Evolutionary conservation across 2,329 filamentous ascomycete genomes (phyloP).

Genomic region (Nigrospora osmanthi): DNA sequence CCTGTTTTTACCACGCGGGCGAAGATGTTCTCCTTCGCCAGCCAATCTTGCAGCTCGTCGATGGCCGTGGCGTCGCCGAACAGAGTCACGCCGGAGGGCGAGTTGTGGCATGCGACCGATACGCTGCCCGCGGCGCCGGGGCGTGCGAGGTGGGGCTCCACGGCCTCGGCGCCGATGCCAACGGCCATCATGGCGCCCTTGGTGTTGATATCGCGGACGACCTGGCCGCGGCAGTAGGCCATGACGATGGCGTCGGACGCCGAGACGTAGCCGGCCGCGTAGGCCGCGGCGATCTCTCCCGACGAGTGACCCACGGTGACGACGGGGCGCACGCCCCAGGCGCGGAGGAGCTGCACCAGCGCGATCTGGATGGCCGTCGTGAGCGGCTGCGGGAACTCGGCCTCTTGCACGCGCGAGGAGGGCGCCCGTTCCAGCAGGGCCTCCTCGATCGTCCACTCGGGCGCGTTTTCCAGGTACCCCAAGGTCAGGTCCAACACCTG

Average conservation of each 20-base stretch:
- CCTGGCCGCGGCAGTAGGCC: slow-evolving; percentile 15
- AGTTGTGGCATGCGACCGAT: slow-evolving; percentile 21
- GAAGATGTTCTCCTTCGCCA: slow-evolving; percentile 8
- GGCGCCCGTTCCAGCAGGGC: neutral
- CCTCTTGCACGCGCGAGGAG: slow-evolving; percentile 6
- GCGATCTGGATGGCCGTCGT: slow-evolving; percentile 6
- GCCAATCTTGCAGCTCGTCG: slow-evolving; percentile 4
- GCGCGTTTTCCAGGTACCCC: slow-evolving; percentile 4
- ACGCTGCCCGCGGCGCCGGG: slow-evolving; percentile 28
- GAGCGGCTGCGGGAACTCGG: slow-evolving; percentile 21
- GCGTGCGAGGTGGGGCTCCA: slow-evolving; percentile 20
- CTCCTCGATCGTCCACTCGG: slow-evolving; percentile 6
- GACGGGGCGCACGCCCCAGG: neutral
- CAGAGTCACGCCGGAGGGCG: slow-evolving; percentile 18
- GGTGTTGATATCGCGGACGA: slow-evolving; percentile 2
- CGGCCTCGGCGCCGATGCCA: slow-evolving; percentile 15
- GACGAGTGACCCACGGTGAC: neutral
- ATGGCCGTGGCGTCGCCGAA: slow-evolving; percentile 15
- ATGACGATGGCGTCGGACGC: slow-evolving; percentile 15
- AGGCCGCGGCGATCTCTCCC: neutral
- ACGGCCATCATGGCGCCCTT: slow-evolving; percentile 22
- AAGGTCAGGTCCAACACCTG: slow-evolving; percentile 5
- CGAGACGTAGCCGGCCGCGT: neutral
- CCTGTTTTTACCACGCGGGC: slow-evolving; percentile 11
- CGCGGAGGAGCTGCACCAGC: neutral